Evolutionary conservation across 1,139 yeast genomes (phyloP).

Genomic region (Hyphopichia khmerensis): DNA sequence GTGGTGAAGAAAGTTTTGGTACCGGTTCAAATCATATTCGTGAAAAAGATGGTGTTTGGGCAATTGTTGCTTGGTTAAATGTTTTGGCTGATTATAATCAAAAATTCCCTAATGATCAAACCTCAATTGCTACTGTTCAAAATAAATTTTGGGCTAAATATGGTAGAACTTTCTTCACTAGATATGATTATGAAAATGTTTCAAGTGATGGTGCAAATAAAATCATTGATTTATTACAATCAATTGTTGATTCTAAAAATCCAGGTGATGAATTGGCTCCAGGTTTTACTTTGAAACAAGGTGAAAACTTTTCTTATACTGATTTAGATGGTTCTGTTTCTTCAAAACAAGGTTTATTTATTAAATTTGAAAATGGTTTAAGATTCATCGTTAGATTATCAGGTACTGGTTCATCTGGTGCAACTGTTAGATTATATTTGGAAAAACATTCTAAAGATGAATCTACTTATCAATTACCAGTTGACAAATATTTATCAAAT

Average conservation of each 20-base stretch:
- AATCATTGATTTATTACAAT: constrained; percentile 58
- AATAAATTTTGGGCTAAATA: constrained; percentile 84
- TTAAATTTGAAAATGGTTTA: constrained; percentile 78
- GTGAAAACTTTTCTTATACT: constrained; percentile 88
- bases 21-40: constrained; percentile 97
- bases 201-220: constrained; percentile 71
- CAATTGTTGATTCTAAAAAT: constrained; percentile 31
- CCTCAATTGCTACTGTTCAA: constrained; percentile 79
- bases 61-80: constrained; percentile 95
- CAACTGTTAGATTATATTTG: constrained; percentile 89
- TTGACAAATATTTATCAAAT: constrained; percentile 66
- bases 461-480: constrained; percentile 47
- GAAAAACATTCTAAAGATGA: constrained; percentile 76
- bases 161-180: constrained; percentile 96
- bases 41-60: constrained; percentile 98
- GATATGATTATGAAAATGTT: constrained; percentile 91
- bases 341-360: constrained; percentile 85
- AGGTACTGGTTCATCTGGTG: constrained; percentile 98
- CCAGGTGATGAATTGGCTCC: constrained; percentile 46
- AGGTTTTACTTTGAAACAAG: constrained; percentile 60
- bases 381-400: constrained; percentile 89
- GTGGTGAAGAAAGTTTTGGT: constrained; percentile 98
- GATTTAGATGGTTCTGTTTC: constrained; percentile 94
- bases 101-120: constrained; percentile 50
- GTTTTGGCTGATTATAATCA: constrained; percentile 79